Base-by-base conservation (phyloP, 352 stramenopile species). In the Plasmopara muralis region DNA sequence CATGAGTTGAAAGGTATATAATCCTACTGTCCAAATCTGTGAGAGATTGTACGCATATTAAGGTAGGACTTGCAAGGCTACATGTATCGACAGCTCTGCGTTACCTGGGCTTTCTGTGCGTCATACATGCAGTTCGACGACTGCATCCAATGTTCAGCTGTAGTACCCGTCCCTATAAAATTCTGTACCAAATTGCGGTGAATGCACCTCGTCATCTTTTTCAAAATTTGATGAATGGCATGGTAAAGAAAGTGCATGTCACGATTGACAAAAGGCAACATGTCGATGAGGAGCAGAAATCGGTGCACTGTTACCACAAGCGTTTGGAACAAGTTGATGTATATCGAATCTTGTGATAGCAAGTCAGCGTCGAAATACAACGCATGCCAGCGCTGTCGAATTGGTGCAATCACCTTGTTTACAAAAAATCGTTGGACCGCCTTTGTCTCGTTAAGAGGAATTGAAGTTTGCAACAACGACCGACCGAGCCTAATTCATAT, bases 331-430 rank as follows among this genome's bases (percentile, higher is more conserved):
- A 84, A 9, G 33, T 89, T 89, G 6, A 84, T 18, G 40, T 72
- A 56, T 16, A 86, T 73, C 0, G 72, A 82, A 12, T 70, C 62
- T 40, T 49, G 39, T 6, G 57, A 52, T 0, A 87, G 62, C 16
- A 84, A 40, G 0, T 50, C 50, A 0, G 66, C 25, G 43, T 87
- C 77, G 38, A 88, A 86, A 50, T 78, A 85, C 18, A 89, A 50
- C 34, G 72, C 54, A 37, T 89, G 79, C 74, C 76, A 89, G 16
- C 79, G 72, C 58, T 87, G 79, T 13, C 73, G 70, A 44, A 87
- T 64, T 5, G 79, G 64, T 29, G 77, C 72, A 6, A 89, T 55
- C 33, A 84, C 68, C 53, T 87, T 87, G 53, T 58, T 72, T 5
- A 87, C 74, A 33, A 89, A 83, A 41, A 85, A 73, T n/a, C 53